phyloP scores from a whole-genome alignment of 2,329 filamentous ascomycete species.

The Proliferodiscus dingleyae region DNA sequence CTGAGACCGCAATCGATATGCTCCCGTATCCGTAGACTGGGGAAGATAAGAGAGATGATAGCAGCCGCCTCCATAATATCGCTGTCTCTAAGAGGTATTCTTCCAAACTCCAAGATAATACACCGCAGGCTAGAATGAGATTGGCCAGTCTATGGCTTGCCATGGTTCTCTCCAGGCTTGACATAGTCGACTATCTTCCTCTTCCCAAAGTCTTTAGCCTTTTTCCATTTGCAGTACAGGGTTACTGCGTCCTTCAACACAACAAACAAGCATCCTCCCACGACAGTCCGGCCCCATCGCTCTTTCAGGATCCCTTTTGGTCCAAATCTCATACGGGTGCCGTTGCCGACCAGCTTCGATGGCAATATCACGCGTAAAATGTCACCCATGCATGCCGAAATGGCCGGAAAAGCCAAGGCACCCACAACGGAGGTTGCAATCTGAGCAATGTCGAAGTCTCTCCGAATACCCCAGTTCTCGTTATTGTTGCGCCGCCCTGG shows the following conservation, averaged over 20 bases:
- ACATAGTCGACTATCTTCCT: slow-evolving; percentile 41
- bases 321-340: slow-evolving; percentile 21
- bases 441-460: slow-evolving; percentile 43
- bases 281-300: slow-evolving; percentile 82
- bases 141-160: not conserved
- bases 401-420: slow-evolving; percentile 73
- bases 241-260: slow-evolving; percentile 67
- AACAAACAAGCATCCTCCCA: slow-evolving; percentile 85
- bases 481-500: slow-evolving; percentile 3
- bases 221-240: slow-evolving; percentile 60
- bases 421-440: slow-evolving; percentile 59
- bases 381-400: slow-evolving; percentile 76
- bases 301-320: slow-evolving; percentile 59
- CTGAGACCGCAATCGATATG: too few relatives aligned
- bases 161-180: not conserved
- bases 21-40: too few relatives aligned
- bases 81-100: not conserved
- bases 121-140: not conserved
- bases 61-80: not conserved
- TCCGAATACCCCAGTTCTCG: slow-evolving; percentile 21
- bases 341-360: slow-evolving; percentile 52
- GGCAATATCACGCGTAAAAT: slow-evolving; percentile 66
- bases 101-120: not conserved
- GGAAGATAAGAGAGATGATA: too few relatives aligned
- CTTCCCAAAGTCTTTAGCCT: slow-evolving; percentile 50